phyloP scores from a whole-genome alignment of 2,329 filamentous ascomycete species.

The Fusarium nisikadoi region DNA sequence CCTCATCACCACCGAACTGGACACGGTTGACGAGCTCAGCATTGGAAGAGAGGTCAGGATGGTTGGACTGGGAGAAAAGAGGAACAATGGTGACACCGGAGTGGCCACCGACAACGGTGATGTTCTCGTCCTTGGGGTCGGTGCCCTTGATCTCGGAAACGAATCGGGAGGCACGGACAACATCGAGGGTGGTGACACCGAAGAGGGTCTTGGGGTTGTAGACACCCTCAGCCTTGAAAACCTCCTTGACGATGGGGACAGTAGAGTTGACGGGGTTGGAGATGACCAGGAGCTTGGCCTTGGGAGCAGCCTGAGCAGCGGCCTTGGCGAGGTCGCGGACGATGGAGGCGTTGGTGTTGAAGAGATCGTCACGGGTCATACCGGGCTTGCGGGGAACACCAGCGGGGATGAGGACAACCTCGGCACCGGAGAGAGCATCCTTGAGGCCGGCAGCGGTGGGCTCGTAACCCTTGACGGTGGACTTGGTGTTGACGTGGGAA shows the following conservation, averaged over 20 bases:
- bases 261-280: slow-evolving; percentile 99
- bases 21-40: slow-evolving; percentile 89
- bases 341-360: slow-evolving; percentile 99
- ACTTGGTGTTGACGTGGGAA: slow-evolving; percentile 99
- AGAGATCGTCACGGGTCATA: slow-evolving; percentile 99
- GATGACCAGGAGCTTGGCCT: slow-evolving; percentile 97
- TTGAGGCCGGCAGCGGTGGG: slow-evolving; percentile 79
- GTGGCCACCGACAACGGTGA: slow-evolving; percentile 97
- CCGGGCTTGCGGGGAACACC: slow-evolving; percentile 99
- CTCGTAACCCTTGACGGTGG: slow-evolving; percentile 89
- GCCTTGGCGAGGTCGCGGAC: slow-evolving; percentile 98
- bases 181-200: slow-evolving; percentile 98
- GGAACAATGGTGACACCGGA: slow-evolving; percentile 98
- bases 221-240: slow-evolving; percentile 94
- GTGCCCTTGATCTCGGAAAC: slow-evolving; percentile 92
- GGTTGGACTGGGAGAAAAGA: slow-evolving; percentile 92
- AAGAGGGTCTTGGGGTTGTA: slow-evolving; percentile 99
- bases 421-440: slow-evolving; percentile 83
- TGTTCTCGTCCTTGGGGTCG: slow-evolving; percentile 91
- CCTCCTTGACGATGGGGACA: slow-evolving; percentile 95
- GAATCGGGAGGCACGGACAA: slow-evolving; percentile 97
- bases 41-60: slow-evolving; percentile 84
- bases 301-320: slow-evolving; percentile 84
- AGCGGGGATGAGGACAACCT: slow-evolving; percentile 97
- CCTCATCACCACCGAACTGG: slow-evolving; percentile 99